phyloP scores from a whole-genome alignment of 2,329 filamentous ascomycete species.

The Exophiala alcalophila region DNA sequence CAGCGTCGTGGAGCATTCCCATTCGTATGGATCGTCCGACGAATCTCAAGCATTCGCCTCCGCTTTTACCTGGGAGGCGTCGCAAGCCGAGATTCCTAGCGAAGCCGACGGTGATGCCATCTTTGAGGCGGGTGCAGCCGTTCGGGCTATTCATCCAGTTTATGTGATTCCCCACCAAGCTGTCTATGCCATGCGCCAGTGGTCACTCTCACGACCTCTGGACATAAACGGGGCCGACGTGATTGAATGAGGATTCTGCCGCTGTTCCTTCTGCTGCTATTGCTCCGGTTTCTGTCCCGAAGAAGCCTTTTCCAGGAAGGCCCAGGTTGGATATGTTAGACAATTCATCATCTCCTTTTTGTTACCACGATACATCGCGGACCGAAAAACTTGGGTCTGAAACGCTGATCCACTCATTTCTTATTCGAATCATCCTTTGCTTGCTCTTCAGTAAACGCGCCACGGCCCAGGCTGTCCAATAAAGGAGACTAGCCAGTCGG shows the following conservation, averaged over 20 bases:
- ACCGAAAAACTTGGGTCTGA: too few species aligned
- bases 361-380: too few species aligned
- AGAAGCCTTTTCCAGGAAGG: too few species aligned
- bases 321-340: too few species aligned
- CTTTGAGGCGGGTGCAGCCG: constrained; percentile 47
- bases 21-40: constrained; percentile 41
- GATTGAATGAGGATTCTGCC: too few species aligned
- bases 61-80: constrained; percentile 42
- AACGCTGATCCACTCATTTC: too few species aligned
- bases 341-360: too few species aligned
- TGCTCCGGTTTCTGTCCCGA: too few species aligned
- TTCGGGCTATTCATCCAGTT: constrained; percentile 69
- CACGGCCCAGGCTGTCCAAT: too few species aligned
- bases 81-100: constrained; percentile 44
- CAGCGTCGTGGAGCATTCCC: constrained; percentile 72
- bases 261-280: neutral
- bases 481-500: too few species aligned
- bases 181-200: constrained; percentile 62
- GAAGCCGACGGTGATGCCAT: constrained; percentile 32
- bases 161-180: constrained; percentile 75
- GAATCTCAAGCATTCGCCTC: constrained; percentile 35
- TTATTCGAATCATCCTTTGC: too few species aligned
- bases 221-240: constrained; percentile 47
- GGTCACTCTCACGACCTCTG: constrained; percentile 60
- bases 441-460: too few species aligned